Conservation (phyloP, 2,329 filamentous ascomycete species). For the Lachnellula suecica region DNA sequence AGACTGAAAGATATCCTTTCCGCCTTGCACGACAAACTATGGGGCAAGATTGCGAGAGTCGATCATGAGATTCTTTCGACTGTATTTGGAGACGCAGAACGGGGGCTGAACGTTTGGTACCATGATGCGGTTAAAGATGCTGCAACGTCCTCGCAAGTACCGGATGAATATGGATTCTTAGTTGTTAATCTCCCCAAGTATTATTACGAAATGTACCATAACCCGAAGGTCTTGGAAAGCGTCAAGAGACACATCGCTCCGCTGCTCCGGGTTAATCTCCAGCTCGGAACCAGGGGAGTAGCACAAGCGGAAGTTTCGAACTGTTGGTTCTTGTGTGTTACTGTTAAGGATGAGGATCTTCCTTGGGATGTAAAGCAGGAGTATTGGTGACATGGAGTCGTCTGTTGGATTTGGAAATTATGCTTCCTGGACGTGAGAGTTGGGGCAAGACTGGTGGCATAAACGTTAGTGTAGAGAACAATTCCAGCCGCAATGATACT, state of each 20-base stretch:
- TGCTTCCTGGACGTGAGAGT: background rate
- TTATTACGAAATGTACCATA: background rate
- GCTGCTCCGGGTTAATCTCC: background rate
- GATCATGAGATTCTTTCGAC: background rate
- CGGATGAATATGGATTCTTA: background rate
- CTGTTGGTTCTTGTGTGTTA: constrained; percentile 8
- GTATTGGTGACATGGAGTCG: constrained; percentile 4
- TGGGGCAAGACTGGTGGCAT: too few relatives aligned
- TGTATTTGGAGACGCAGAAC: too few relatives aligned
- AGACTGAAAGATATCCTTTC: background rate
- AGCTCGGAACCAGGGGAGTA: background rate
- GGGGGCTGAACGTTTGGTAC: background rate
- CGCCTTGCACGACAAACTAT: background rate
- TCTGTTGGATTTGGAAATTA: background rate
- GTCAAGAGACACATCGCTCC: background rate
- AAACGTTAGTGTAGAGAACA: too few relatives aligned
- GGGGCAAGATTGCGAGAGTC: background rate
- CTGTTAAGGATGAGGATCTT: constrained; percentile 9
- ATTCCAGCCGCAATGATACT: too few relatives aligned
- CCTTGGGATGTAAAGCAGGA: constrained; percentile 12
- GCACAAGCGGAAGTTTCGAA: background rate
- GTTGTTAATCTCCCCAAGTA: background rate
- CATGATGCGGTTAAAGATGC: background rate
- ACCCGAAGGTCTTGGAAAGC: background rate
- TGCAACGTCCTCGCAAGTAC: background rate